Evolutionary conservation across 2,329 filamentous ascomycete species (phyloP).

Genomic region (Eutypa lata): DNA sequence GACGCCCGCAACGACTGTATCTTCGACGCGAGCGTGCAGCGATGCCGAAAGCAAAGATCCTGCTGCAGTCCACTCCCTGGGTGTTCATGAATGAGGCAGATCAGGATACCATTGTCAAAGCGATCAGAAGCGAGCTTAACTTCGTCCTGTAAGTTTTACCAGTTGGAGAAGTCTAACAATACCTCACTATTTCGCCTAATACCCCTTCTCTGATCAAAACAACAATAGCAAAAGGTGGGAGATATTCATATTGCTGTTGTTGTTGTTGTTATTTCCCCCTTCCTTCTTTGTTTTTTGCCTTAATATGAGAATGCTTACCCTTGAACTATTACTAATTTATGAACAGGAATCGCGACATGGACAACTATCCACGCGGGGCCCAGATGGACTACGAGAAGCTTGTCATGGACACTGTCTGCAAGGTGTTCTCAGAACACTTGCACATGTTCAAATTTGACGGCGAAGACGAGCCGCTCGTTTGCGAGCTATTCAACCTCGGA

Average conservation of each 20-base stretch:
- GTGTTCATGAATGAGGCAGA: not conserved
- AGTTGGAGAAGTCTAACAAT: too few species aligned
- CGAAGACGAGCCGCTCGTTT: not conserved
- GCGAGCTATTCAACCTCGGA: not conserved
- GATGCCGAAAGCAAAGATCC: not conserved
- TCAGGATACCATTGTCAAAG: not conserved
- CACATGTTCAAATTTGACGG: not conserved
- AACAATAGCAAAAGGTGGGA: too few species aligned
- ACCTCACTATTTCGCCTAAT: too few species aligned
- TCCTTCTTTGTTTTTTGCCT: too few species aligned
- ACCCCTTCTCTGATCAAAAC: not conserved
- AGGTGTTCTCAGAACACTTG: not conserved
- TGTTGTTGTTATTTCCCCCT: not conserved
- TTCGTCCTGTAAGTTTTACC: not conserved
- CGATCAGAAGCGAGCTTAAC: not conserved
- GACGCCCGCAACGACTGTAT: not conserved
- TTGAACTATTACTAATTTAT: not conserved
- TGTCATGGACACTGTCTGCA: not conserved
- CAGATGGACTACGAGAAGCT: not conserved
- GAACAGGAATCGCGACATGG: not conserved
- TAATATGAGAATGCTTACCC: too few species aligned
- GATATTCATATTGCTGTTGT: too few species aligned
- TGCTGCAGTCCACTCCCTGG: not conserved
- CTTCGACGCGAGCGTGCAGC: not conserved
- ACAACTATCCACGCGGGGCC: not conserved